Conservation (phyloP, 1,284 basidiomycete species). For the Malassezia vespertilionis region DNA sequence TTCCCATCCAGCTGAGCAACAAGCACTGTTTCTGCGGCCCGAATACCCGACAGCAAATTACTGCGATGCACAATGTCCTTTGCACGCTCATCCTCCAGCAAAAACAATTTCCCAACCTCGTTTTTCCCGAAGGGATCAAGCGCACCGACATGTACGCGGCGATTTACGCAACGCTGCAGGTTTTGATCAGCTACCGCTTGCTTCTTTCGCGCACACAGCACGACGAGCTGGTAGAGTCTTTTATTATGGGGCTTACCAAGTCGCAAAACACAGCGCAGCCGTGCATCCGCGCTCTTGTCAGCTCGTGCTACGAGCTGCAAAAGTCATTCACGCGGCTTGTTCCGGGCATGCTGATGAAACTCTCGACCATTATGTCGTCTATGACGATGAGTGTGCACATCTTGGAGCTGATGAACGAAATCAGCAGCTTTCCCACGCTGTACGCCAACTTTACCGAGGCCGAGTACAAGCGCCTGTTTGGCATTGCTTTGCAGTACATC, state of each 20-base stretch:
- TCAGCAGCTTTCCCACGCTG: constrained; percentile 67
- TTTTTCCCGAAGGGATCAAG: constrained; percentile 52
- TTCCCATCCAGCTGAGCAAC: constrained; percentile 83
- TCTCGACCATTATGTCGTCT: constrained; percentile 89
- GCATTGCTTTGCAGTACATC: constrained; percentile 86
- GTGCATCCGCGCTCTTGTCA: constrained; percentile 77
- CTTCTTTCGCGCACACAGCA: constrained; percentile 61
- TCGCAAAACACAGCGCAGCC: constrained; percentile 76
- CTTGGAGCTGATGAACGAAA: constrained; percentile 76
- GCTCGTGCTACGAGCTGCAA: constrained; percentile 80
- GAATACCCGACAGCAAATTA: constrained; percentile 59
- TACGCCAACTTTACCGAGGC: constrained; percentile 86
- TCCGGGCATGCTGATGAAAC: constrained; percentile 65
- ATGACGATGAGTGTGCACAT: constrained; percentile 89
- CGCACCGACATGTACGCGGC: constrained; percentile 71
- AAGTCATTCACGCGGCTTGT: constrained; percentile 71
- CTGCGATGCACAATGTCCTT: constrained; percentile 59
- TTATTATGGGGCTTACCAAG: constrained; percentile 63
- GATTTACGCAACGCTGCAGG: constrained; percentile 75
- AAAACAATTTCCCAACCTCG: constrained; percentile 56
- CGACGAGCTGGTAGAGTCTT: constrained; percentile 67
- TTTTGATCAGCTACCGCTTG: constrained; percentile 74
- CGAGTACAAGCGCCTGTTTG: constrained; percentile 89
- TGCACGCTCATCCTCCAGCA: constrained; percentile 59
- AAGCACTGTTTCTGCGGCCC: constrained; percentile 94